These are phyloP conservation scores for Nakazawaea sp. DNA, from an alignment of 805 yeast species.

Conservation along the genomic window DNA sequence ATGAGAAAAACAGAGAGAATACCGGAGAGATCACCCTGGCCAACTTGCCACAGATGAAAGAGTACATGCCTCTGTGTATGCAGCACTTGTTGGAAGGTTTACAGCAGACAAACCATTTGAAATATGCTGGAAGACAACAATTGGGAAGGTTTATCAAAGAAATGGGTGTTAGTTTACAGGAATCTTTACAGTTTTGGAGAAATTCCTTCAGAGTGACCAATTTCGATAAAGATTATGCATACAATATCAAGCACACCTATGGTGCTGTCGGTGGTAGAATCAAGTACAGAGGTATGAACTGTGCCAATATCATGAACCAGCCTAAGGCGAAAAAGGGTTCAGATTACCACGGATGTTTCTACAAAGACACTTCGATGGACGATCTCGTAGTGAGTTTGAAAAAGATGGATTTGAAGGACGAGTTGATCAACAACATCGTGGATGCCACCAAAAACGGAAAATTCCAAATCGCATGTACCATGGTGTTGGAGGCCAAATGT, in stretches of 20 bases:
- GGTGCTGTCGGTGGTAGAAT: slow-evolving; percentile 89
- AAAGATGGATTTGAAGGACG: slow-evolving; percentile 59
- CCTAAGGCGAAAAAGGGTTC: slow-evolving; percentile 57
- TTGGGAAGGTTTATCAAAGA: slow-evolving; percentile 81
- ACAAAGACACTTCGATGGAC: slow-evolving; percentile 67
- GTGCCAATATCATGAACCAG: slow-evolving; percentile 66
- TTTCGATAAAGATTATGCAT: slow-evolving; percentile 82
- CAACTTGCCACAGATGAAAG: slow-evolving; percentile 45
- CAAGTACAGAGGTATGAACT: slow-evolving; percentile 81
- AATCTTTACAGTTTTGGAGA: slow-evolving; percentile 83
- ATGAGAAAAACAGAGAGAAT: slow-evolving; percentile 13
- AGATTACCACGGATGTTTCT: slow-evolving; percentile 92
- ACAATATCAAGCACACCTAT: slow-evolving; percentile 82
- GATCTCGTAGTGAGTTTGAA: slow-evolving; percentile 48
- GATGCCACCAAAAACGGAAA: slow-evolving; percentile 65
- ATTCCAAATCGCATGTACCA: slow-evolving; percentile 82
- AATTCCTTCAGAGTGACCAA: slow-evolving; percentile 66
- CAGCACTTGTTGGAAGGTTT: slow-evolving; percentile 58
- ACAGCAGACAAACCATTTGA: slow-evolving; percentile 59
- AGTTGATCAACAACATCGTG: slow-evolving; percentile 49
- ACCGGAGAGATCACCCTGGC: slow-evolving; percentile 48
- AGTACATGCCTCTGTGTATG: slow-evolving; percentile 82
- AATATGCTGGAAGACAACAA: slow-evolving; percentile 81
- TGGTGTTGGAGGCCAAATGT: slow-evolving; percentile 60
- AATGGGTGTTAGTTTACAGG: slow-evolving; percentile 81